Evolutionary conservation across 768 basidiomycete species (phyloP).

Genomic region (Leccinum ochraceum): DNA sequence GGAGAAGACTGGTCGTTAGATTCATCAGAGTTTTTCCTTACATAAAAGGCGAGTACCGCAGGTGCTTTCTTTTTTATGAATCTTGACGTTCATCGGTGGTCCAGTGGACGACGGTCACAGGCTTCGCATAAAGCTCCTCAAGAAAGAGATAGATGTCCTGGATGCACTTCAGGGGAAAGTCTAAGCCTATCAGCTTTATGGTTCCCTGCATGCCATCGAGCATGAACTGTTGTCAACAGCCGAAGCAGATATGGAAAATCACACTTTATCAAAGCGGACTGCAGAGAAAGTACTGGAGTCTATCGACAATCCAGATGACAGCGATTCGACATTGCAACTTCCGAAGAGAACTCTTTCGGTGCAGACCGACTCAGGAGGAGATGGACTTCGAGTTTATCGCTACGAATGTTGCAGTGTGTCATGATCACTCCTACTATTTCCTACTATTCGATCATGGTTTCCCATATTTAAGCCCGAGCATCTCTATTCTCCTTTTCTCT

Average conservation of each 20-base stretch:
- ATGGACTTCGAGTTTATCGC: conserved; percentile 12
- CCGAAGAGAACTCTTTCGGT: neutral
- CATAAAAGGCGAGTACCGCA: conserved; percentile 23
- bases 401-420: neutral
- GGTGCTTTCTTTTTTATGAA: neutral
- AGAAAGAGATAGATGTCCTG: conserved; percentile 28
- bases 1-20: conserved; percentile 32
- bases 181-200: conserved; percentile 19
- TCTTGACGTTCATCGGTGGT: neutral
- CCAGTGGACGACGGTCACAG: conserved; percentile 34
- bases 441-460: too few species aligned
- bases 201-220: conserved; percentile 6
- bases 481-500: too few species aligned
- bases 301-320: neutral
- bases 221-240: neutral
- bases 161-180: conserved; percentile 23
- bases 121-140: conserved; percentile 30
- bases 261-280: neutral
- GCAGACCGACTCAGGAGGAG: neutral
- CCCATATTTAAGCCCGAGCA: too few species aligned
- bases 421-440: too few species aligned
- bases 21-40: conserved; percentile 33
- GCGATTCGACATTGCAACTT: neutral
- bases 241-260: neutral
- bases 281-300: neutral